Base-by-base conservation (phyloP, 208 protist genomes). In the Angomonas ambiguus region DNA sequence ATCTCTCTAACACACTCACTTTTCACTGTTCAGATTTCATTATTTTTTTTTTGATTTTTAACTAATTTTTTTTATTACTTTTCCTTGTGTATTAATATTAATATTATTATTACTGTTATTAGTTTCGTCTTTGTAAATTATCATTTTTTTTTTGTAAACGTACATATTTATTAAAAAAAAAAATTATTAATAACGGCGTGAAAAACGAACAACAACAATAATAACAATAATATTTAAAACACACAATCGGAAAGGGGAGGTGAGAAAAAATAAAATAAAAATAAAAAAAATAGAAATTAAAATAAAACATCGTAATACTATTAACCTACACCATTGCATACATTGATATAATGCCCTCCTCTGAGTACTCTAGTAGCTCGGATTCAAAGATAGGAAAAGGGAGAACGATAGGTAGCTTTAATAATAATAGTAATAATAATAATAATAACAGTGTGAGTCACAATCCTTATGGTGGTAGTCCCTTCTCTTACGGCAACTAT, bases 31-130 rank as follows among this genome's bases (percentile, higher is more conserved):
- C n/a, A n/a, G n/a, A n/a, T n/a, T n/a, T n/a, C n/a, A n/a, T n/a
- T n/a, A n/a, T n/a, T n/a, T n/a, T n/a, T n/a, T n/a, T n/a, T n/a
- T n/a, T n/a, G 10, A 5, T 33, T 33, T 62, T 41, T 11, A 5
- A 27, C 42, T 16, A 24, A 6, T 62, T 41, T 62, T 62, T 33
- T 62, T 62, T 62, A n/a, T 62, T 45, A 16, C 22, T 41, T 33
- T 62, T 56, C 18, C 10, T 16, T 20, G 20, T 20, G 20, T 55
- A 55, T 16, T n/a, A 57, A 25, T 20, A 25, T n/a, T 8, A 48
- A n/a, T n/a, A n/a, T n/a, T n/a, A n/a, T n/a, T n/a, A n/a, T n/a
- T n/a, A n/a, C n/a, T n/a, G n/a, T n/a, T n/a, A n/a, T n/a, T n/a
- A n/a, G n/a, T n/a, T n/a, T n/a, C n/a, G n/a, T n/a, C n/a, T n/a